Conservation (phyloP, 306 rosid species). For the Sphenostylis stenocarpa region DNA sequence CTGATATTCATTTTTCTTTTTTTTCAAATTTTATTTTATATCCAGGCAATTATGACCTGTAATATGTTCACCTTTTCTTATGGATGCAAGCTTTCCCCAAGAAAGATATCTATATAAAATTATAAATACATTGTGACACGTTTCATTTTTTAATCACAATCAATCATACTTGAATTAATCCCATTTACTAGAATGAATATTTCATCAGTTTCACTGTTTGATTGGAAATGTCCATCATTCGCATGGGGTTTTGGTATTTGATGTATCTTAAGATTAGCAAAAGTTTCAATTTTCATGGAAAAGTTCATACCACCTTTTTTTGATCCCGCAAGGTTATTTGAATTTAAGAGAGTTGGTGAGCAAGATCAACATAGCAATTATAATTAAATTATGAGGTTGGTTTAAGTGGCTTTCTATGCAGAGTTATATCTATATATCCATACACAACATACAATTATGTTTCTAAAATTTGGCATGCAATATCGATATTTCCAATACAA, state of each 20-base stretch:
- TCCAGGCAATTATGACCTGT: constrained; percentile 15
- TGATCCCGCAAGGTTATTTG: constrained; percentile 5
- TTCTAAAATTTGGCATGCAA: neutral
- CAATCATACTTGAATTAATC: neutral
- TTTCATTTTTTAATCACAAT: constrained; percentile 19
- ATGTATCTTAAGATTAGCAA: constrained; percentile 6
- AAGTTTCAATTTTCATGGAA: neutral
- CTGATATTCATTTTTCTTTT: neutral
- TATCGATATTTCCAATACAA: neutral
- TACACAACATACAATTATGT: neutral
- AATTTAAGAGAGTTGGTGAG: neutral
- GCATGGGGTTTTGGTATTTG: neutral
- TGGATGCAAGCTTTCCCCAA: constrained; percentile 9
- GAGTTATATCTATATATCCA: neutral
- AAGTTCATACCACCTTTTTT: neutral
- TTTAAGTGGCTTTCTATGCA: neutral
- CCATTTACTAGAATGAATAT: neutral
- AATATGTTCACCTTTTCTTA: neutral
- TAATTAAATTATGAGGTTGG: neutral
- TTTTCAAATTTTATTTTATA: constrained; percentile 2
- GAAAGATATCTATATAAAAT: neutral
- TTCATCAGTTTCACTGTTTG: neutral
- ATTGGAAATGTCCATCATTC: constrained; percentile 7
- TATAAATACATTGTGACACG: neutral
- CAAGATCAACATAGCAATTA: neutral